phyloP scores from a whole-genome alignment of 73 alveolate species.

The Paramecium tetraurelia region DNA sequence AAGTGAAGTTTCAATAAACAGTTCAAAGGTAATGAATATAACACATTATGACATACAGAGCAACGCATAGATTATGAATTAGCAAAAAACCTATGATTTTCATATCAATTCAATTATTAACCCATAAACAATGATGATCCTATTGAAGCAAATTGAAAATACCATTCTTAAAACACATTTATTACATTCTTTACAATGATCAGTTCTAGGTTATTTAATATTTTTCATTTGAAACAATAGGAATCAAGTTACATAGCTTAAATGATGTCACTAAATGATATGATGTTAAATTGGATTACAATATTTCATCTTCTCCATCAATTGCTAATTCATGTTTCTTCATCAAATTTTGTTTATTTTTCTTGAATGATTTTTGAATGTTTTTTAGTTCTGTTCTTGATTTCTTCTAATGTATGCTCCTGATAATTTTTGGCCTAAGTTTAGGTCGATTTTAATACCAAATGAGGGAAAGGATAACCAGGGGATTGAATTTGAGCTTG shows the following conservation, averaged over 20 bases:
- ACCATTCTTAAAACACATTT: constrained; percentile 77
- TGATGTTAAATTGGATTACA: not conserved
- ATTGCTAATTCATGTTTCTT: not conserved
- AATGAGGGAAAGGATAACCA: not conserved
- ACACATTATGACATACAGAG: not conserved
- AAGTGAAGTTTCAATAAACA: not conserved
- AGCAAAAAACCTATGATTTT: constrained; percentile 69
- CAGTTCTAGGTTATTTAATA: constrained; percentile 80
- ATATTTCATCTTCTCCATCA: constrained; percentile 42
- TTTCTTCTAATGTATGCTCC: not conserved
- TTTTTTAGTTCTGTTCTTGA: constrained; percentile 19
- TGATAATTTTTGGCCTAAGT: not conserved
- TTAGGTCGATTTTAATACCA: not conserved
- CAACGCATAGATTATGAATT: constrained; percentile 45
- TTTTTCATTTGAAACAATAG: constrained; percentile 65
- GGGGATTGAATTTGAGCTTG: constrained; percentile 10
- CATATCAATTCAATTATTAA: constrained; percentile 81
- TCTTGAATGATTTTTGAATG: not conserved
- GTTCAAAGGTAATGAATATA: not conserved
- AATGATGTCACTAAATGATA: not conserved
- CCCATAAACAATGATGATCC: constrained; percentile 93
- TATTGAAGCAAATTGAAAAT: not conserved
- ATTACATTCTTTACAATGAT: constrained; percentile 83
- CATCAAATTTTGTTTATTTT: not conserved
- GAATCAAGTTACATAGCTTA: not conserved